These are phyloP conservation scores for Coemansia sp. DNA, from an alignment of 192 early-diverging fungal genomes.

Conservation along the genomic window DNA sequence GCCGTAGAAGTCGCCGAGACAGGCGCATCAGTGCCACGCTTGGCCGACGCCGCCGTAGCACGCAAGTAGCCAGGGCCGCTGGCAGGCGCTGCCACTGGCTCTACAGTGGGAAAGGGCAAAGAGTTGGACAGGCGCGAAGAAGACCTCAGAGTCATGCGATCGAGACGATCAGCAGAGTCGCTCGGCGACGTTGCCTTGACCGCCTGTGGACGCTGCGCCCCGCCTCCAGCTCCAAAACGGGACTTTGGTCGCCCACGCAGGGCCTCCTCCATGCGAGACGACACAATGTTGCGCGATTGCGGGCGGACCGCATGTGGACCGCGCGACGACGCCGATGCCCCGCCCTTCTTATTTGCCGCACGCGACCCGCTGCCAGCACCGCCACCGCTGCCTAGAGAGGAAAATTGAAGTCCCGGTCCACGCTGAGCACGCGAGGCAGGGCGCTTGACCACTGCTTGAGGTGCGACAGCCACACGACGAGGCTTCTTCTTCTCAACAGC, in stretches of 20 bases:
- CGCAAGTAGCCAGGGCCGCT: constrained; percentile 44
- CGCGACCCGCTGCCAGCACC: not conserved
- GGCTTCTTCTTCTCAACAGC: not conserved
- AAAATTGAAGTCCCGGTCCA: constrained; percentile 38
- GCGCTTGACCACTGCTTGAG: not conserved
- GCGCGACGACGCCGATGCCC: constrained; percentile 9
- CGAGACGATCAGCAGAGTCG: constrained; percentile 7
- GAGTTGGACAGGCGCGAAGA: constrained; percentile 11
- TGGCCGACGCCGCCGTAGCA: constrained; percentile 46
- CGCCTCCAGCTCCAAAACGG: not conserved
- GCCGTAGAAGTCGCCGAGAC: not conserved
- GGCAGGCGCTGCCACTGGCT: not conserved
- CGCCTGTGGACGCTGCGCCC: constrained; percentile 16
- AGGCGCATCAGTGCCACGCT: constrained; percentile 32
- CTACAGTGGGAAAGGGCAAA: not conserved
- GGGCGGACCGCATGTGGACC: constrained; percentile 30
- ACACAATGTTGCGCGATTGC: constrained; percentile 38
- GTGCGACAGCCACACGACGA: not conserved
- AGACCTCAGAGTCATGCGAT: constrained; percentile 50
- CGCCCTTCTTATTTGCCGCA: not conserved
- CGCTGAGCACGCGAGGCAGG: constrained; percentile 22
- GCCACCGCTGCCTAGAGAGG: constrained; percentile 30
- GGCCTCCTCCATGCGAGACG: constrained; percentile 51
- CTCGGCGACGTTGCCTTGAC: not conserved
- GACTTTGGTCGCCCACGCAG: constrained; percentile 26